Percentiles rank a stretch among this genome's conserved stretches.
These are phyloP conservation scores for Streptanthus diversifolius DNA, from an alignment of 345 rosid species.

Conservation along the genomic window DNA sequence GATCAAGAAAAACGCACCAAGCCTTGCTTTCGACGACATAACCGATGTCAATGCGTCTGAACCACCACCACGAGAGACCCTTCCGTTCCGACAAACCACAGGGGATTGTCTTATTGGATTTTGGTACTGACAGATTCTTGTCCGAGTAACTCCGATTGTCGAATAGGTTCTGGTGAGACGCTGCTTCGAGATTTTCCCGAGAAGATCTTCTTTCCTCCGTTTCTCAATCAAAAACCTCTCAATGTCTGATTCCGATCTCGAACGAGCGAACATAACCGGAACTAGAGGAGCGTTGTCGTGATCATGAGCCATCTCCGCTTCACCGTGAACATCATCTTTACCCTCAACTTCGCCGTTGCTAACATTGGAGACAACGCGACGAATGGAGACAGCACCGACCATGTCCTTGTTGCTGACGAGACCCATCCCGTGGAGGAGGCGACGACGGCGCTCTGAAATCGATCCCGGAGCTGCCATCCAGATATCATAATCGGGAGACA, in stretches of 20 bases:
- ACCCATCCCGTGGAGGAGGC: conserved; percentile 88
- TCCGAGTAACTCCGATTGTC: conserved; percentile 39
- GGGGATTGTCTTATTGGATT: conserved; percentile 42
- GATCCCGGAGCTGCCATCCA: conserved; percentile 95
- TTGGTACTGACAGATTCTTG: conserved; percentile 38
- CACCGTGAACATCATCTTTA: neutral
- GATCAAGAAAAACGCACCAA: conserved; percentile 72
- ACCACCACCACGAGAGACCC: conserved; percentile 15
- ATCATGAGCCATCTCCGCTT: neutral
- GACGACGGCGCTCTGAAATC: conserved; percentile 67
- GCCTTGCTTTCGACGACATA: conserved; percentile 28
- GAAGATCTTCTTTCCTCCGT: conserved; percentile 54
- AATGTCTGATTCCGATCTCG: conserved; percentile 69
- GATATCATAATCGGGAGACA: conserved; percentile 59
- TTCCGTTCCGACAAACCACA: conserved; percentile 28
- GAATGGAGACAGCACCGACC: conserved; percentile 35
- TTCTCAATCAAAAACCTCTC: conserved; percentile 46
- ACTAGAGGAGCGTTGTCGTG: conserved; percentile 20
- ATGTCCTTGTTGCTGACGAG: conserved; percentile 43
- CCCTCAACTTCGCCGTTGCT: conserved; percentile 16
- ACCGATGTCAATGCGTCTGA: conserved; percentile 30
- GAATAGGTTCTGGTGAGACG: conserved; percentile 62
- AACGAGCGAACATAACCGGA: conserved; percentile 47
- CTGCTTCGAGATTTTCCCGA: conserved; percentile 68
- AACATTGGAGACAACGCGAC: conserved; percentile 25